These are phyloP conservation scores for Xylariaceae sp. DNA, from an alignment of 2,329 filamentous ascomycete genomes.

Conservation along the genomic window DNA sequence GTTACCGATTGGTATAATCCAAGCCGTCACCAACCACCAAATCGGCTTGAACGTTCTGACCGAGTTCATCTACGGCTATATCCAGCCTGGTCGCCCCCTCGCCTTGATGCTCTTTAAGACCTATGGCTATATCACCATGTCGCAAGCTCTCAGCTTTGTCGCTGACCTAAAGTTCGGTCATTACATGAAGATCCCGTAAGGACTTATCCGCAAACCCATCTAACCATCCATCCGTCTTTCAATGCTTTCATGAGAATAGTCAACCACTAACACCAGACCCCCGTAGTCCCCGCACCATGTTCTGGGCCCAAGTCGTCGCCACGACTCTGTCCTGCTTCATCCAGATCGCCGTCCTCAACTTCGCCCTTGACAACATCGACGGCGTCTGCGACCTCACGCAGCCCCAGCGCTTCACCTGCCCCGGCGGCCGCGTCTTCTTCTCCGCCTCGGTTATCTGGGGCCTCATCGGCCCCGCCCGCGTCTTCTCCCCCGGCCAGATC, in stretches of 20 bases:
- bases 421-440: slow-evolving; percentile 61
- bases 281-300: slow-evolving; percentile 50
- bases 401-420: slow-evolving; percentile 57
- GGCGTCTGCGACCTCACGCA: slow-evolving; percentile 58
- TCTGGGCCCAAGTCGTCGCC: slow-evolving; percentile 61
- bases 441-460: slow-evolving; percentile 67
- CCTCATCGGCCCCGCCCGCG: slow-evolving; percentile 57
- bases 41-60: slow-evolving; percentile 71
- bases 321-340: slow-evolving; percentile 64
- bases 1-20: slow-evolving; percentile 64
- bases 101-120: slow-evolving; percentile 71
- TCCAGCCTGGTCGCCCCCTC: slow-evolving; percentile 66
- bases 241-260: not conserved
- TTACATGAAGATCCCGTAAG: slow-evolving; percentile 65
- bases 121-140: slow-evolving; percentile 60
- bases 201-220: slow-evolving; percentile 30
- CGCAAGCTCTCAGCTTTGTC: slow-evolving; percentile 60
- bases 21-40: slow-evolving; percentile 66
- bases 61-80: slow-evolving; percentile 71
- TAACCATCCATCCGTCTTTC: not conserved
- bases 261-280: not conserved
- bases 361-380: slow-evolving; percentile 56
- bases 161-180: slow-evolving; percentile 67
- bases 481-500: slow-evolving; percentile 60
- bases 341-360: slow-evolving; percentile 61